Conservation (phyloP, 306 rosid species). For the Boehmeria nivea region DNA sequence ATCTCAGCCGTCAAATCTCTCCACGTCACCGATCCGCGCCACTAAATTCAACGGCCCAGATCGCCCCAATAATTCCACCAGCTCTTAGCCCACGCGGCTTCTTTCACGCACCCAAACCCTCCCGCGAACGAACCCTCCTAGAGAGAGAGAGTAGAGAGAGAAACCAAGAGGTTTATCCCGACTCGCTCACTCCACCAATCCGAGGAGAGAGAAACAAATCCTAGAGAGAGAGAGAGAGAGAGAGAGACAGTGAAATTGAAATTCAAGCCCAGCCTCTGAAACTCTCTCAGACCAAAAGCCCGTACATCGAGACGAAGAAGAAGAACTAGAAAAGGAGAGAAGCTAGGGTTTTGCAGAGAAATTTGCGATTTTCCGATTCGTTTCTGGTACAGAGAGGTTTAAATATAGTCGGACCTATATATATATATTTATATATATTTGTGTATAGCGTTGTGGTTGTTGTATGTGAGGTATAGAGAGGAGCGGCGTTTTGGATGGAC, state of each 20-base stretch:
- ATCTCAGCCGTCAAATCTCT: constrained; percentile 30
- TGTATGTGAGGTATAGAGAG: constrained; percentile 42
- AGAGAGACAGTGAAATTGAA: neutral
- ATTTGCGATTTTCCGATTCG: neutral
- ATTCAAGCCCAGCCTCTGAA: neutral
- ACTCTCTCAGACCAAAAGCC: constrained; percentile 12
- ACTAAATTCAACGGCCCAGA: constrained; percentile 32
- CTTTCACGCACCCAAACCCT: constrained; percentile 41
- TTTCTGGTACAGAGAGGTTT: constrained; percentile 5
- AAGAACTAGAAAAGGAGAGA: neutral
- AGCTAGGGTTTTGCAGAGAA: constrained; percentile 35
- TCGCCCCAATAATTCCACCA: constrained; percentile 14
- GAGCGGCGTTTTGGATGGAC: constrained; percentile 65
- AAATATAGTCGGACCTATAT: neutral
- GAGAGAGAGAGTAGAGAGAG: constrained; percentile 43
- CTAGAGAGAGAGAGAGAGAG: neutral
- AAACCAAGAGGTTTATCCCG: constrained; percentile 18
- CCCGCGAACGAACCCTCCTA: constrained; percentile 31
- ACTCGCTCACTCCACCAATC: neutral
- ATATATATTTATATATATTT: neutral
- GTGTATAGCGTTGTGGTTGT: neutral
- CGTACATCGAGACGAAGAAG: constrained; percentile 20
- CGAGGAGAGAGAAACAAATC: constrained; percentile 13
- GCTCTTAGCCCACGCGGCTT: constrained; percentile 15
- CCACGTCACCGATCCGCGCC: constrained; percentile 65